phyloP scores from a whole-genome alignment of 257 asterid genomes.

The Solanum tarapatanum region DNA sequence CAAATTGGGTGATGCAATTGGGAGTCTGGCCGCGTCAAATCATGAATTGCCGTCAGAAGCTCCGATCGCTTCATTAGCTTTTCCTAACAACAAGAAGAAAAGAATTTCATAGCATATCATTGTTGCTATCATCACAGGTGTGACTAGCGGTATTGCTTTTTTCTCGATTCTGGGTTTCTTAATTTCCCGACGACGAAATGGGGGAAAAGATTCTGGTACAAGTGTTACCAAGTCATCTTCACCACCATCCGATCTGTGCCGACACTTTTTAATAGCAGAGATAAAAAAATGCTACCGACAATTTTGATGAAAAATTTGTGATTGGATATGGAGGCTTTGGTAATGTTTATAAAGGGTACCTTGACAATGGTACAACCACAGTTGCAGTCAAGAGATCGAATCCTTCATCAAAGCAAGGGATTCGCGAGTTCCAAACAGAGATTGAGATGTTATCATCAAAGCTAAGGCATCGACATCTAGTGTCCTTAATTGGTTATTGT shows the following conservation, averaged over 20 bases:
- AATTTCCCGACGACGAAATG: slow-evolving; percentile 9
- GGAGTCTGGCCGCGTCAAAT: too few relatives aligned
- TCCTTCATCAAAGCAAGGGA: slow-evolving; percentile 40
- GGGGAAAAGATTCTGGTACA: slow-evolving; percentile 9
- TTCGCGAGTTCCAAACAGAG: slow-evolving; percentile 44
- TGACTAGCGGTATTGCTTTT: slow-evolving; percentile 8
- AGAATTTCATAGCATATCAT: neutral
- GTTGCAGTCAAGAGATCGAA: slow-evolving; percentile 41
- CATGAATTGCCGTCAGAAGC: neutral
- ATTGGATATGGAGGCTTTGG: slow-evolving; percentile 53
- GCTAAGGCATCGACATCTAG: slow-evolving; percentile 46
- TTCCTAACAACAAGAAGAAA: neutral
- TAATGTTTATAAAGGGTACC: slow-evolving; percentile 44
- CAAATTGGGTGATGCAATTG: slow-evolving; percentile 8
- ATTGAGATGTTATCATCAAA: slow-evolving; percentile 44
- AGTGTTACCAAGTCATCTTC: slow-evolving; percentile 12
- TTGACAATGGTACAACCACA: slow-evolving; percentile 14
- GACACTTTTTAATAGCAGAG: slow-evolving; percentile 33
- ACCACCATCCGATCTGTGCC: slow-evolving; percentile 15
- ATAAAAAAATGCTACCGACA: slow-evolving; percentile 23
- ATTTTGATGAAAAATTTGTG: slow-evolving; percentile 24
- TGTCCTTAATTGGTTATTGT: slow-evolving; percentile 55
- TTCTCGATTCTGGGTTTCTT: slow-evolving; percentile 6
- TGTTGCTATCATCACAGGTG: slow-evolving; percentile 9
- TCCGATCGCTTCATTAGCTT: neutral